Evolutionary conservation across 176 grass and related monocot species (phyloP), one percentile per base, ranked within the genome.

Genomic region (Hsuehochloa calcarea): DNA sequence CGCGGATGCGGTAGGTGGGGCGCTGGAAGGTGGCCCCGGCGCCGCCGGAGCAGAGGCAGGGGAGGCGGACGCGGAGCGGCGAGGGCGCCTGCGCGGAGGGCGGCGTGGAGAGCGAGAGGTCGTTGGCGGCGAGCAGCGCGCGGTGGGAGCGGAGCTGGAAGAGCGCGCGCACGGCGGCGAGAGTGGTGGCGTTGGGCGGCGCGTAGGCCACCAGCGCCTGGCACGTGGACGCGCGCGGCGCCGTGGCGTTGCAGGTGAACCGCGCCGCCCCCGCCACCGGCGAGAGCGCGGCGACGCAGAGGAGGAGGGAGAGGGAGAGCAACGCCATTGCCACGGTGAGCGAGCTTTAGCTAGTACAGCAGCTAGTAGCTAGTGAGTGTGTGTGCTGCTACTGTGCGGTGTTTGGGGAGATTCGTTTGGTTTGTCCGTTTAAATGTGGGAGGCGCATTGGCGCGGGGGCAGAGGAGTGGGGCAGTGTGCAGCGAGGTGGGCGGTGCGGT

Each of bases 111-210:
- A 77, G 68, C 35, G 93, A 82, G 38, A 99, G 91, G 10, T 56
- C 79, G 81, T 99, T 99, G 45, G 91, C 84, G 3, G 86, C 90
- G 9, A 99, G 90, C n/a, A 99, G 80, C 3, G 86, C 79, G 27
- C 90, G 80, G 93, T 96, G 92, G 70, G 96, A 92, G 49, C 92
- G 90, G 44, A 99, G 88, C 90, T 96, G 93, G 86, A 99, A 99
- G 77, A 94, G 83, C 16, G 84, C 40, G 29, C 83, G 92, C 41
- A 96, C 81, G 64, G 65, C 67, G 27, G 84, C 88, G 16, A 93
- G 90, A 10, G 88, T 96, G 37, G 88, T 98, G 55, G 85, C 88
- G 89, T 96, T 99, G 40, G 74, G 56, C 14, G 93, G 87, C 11
- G 85, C 11, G 93, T 99, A 99, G 69, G 85, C 82, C 68, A 99